Percentiles rank a stretch among this genome's conserved stretches.
Conservation (phyloP, 495 filamentous ascomycete species). For the Aspergillus homomorphus region DNA sequence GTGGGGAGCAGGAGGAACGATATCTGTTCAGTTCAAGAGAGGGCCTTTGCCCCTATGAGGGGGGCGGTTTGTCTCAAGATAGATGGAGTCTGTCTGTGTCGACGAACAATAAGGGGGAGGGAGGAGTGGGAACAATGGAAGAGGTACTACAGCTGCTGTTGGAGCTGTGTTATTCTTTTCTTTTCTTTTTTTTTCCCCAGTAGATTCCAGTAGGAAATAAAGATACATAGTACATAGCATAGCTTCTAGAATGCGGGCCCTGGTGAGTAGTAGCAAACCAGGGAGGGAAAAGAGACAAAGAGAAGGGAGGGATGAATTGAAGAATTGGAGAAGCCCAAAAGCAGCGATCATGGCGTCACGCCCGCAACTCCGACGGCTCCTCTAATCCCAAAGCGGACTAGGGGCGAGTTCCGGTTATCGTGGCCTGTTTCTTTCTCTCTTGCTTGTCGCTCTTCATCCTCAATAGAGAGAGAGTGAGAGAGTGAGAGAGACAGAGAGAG, state of each 20-base stretch:
- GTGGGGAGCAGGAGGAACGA: no score
- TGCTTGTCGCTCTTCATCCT: no score
- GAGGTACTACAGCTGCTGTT: no score
- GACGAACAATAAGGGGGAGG: no score
- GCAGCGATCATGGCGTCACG: conserved; percentile 32
- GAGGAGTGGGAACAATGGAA: no score
- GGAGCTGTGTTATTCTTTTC: not conserved
- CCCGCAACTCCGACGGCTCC: conserved; percentile 1
- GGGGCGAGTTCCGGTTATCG: conserved; percentile 40
- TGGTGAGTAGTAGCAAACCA: not conserved
- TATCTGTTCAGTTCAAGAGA: not conserved
- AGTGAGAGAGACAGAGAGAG: no score
- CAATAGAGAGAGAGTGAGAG: no score
- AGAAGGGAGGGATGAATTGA: conserved; percentile 6
- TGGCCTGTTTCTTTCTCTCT: conserved; percentile 44
- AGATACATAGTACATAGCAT: not conserved
- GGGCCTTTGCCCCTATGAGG: not conserved
- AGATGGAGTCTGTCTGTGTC: no score
- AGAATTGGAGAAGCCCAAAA: not conserved
- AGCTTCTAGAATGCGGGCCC: not conserved
- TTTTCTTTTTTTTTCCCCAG: not conserved
- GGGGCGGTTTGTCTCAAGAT: not conserved
- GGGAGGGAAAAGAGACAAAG: not conserved
- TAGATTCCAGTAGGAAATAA: not conserved
- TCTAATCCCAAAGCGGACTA: conserved; percentile 28